These are phyloP conservation scores for Suhomyces maxii DNA, from an alignment of 1,139 yeast species.

Conservation along the genomic window DNA sequence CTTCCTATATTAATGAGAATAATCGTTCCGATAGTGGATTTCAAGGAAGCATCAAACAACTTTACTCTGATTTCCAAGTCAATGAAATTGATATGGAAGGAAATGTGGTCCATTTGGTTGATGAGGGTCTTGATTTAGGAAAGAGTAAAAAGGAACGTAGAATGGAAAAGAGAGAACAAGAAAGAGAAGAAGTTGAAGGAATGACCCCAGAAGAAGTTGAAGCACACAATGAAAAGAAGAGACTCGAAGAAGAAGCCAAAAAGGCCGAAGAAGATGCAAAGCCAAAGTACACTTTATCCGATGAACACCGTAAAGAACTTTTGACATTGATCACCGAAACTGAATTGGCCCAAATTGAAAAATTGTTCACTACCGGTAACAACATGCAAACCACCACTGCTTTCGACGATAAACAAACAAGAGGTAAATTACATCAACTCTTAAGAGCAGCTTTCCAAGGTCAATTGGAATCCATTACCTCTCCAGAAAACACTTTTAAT, in stretches of 20 bases:
- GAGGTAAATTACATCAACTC: constrained; percentile 78
- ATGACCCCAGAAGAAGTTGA: constrained; percentile 39
- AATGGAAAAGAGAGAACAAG: constrained; percentile 46
- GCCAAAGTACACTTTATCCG: constrained; percentile 47
- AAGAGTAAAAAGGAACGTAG: constrained; percentile 53
- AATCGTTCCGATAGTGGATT: constrained; percentile 58
- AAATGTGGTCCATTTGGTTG: constrained; percentile 69
- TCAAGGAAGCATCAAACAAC: constrained; percentile 75
- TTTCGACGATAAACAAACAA: constrained; percentile 64
- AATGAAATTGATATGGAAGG: constrained; percentile 77
- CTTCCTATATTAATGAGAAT: constrained; percentile 56
- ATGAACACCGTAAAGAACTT: constrained; percentile 48
- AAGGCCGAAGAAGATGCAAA: constrained; percentile 24
- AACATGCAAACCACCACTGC: constrained; percentile 58
- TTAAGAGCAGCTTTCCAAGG: constrained; percentile 74
- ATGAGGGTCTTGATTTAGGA: constrained; percentile 64
- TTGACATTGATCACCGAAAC: constrained; percentile 57
- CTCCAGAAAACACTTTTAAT: constrained; percentile 63
- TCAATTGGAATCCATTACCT: constrained; percentile 76
- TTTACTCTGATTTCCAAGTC: constrained; percentile 93
- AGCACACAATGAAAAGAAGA: constrained; percentile 30
- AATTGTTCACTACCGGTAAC: constrained; percentile 56
- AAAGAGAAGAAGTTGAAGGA: constrained; percentile 34
- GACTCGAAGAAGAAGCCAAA: constrained; percentile 21
- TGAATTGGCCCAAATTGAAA: constrained; percentile 56